Percentiles rank a stretch among this genome's conserved stretches.
Evolutionary conservation across 2,329 filamentous ascomycete genomes (phyloP).

Genomic region (Clarireedia sp.): DNA sequence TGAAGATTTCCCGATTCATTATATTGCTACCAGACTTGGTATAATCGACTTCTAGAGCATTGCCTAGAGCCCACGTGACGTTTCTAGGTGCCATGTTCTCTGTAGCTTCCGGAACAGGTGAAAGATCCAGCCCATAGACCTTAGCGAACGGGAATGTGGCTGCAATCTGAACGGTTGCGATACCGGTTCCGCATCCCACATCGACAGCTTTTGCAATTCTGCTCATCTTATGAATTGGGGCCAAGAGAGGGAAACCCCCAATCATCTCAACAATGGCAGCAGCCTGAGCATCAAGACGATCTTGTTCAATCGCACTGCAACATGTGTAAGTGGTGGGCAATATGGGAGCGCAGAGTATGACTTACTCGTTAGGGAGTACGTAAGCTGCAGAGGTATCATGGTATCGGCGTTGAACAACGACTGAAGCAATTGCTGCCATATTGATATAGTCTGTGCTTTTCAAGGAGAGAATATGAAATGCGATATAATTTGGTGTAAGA

Average conservation of each 20-base stretch:
- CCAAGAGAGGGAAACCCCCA: constrained; percentile 1
- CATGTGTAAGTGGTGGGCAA: background rate
- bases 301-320: background rate
- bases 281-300: constrained; percentile 5
- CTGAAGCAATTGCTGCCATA: background rate
- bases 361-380: constrained; percentile 5
- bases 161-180: constrained; percentile 3
- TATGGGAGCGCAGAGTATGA: background rate
- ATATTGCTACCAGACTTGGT: background rate
- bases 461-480: background rate
- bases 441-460: background rate
- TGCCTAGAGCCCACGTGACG: constrained; percentile 1
- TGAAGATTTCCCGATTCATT: constrained; percentile 3
- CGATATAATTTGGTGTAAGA: background rate
- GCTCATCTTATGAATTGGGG: background rate
- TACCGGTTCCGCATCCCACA: constrained; percentile 4
- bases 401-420: background rate
- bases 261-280: constrained; percentile 8
- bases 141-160: constrained; percentile 1
- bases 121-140: constrained; percentile 2
- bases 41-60: constrained; percentile 1
- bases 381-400: constrained; percentile 3
- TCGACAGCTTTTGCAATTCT: background rate
- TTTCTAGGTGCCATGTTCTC: background rate
- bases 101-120: background rate